Evolutionary conservation across 345 rosid genomes (phyloP).

Genomic region (Eucalyptus marginata): DNA sequence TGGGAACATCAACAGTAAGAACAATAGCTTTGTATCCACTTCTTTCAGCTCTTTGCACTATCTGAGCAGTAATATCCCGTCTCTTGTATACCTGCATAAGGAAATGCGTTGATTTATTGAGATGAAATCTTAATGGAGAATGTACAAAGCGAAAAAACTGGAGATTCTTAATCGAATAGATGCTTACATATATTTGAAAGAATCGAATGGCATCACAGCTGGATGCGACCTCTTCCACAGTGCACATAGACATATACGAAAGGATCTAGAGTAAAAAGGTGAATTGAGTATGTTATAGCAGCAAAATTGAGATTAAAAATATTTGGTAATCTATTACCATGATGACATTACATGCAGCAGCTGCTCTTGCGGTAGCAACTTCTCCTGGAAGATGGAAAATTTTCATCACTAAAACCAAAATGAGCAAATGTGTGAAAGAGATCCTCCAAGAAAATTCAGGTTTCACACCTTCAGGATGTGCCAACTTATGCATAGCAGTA

Average conservation of each 20-base stretch:
- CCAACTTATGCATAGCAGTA: constrained; percentile 53
- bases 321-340: constrained; percentile 36
- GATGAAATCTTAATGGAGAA: background rate
- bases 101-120: background rate
- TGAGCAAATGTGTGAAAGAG: background rate
- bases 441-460: background rate
- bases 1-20: constrained; percentile 73
- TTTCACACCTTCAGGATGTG: constrained; percentile 63
- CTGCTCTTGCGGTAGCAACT: constrained; percentile 82
- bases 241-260: constrained; percentile 51
- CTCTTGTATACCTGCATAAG: constrained; percentile 40
- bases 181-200: constrained; percentile 61
- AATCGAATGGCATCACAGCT: constrained; percentile 74
- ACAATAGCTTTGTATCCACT: constrained; percentile 76
- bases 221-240: constrained; percentile 80
- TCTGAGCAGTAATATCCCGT: constrained; percentile 38
- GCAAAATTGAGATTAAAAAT: background rate
- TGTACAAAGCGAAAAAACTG: background rate
- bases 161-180: background rate
- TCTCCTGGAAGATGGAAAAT: constrained; percentile 39
- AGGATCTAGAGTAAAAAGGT: constrained; percentile 21
- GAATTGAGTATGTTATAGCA: background rate
- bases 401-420: background rate
- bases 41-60: constrained; percentile 73
- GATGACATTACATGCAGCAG: constrained; percentile 64